Base-by-base conservation (phyloP, 345 rosid species). In the Citrus trifoliata region DNA sequence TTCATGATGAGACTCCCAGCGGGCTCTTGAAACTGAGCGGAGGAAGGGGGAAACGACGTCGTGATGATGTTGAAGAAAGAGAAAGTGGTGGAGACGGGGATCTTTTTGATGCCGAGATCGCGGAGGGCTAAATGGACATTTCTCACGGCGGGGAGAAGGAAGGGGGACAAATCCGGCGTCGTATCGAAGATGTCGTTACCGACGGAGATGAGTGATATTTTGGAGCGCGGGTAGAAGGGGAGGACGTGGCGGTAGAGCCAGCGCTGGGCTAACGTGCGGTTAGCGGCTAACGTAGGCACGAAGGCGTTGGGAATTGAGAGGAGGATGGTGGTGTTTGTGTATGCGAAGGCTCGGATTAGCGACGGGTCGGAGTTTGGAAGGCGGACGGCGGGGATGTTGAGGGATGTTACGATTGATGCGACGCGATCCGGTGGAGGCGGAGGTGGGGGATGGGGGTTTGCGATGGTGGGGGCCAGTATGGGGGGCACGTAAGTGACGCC, bases 281-380 rank as follows among this genome's bases (percentile, higher is more conserved):
- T 95, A 48, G 91, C 70, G n/a, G 99, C 95, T 63, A 93, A 76
- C 35, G 91, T 76, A 1, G 91, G 93, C 78, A 93, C 84, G 18
- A 91, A 82, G 22, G 85, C 66, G 85, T 93, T 93, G n/a, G 99
- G 93, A 80, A 95, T 85, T 66, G 95, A 89, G 80, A 95, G 98
- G 78, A 95, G 80, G 64, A 95, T 90, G 4, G 95, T 85, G 68
- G 87, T 90, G 89, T 95, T 93, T 22, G 93, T 87, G 90, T 84
- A 93, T 37, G 95, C 86, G 82, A 95, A 95, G 62, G 97, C 87
- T 1, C 92, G 93, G 77, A 92, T 81, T 71, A 93, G 73, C 21
- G 80, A 56, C 10, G 97, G 95, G 37, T 83, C 88, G 0, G 98
- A 85, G 33, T 90, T 84, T 1, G 89, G 88, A 37, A 95, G 88